Evolutionary conservation across 2,329 filamentous ascomycete species (phyloP).

Genomic region (Fusarium pseudoanthophilum): DNA sequence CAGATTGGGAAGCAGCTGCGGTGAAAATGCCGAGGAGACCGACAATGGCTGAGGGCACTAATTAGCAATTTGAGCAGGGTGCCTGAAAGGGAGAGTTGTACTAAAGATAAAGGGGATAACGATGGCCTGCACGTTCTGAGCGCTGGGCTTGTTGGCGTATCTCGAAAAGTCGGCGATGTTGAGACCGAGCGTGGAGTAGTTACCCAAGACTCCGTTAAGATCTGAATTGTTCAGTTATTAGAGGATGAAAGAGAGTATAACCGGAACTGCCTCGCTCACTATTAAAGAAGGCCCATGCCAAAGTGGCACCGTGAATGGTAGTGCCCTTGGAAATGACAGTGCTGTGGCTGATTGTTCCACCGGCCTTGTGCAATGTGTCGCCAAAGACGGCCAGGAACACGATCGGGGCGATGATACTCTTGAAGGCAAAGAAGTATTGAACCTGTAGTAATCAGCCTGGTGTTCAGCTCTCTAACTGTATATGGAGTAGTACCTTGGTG

Average conservation of each 20-base stretch:
- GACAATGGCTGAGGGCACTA: neutral
- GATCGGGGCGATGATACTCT: slow-evolving; percentile 3
- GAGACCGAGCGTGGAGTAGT: slow-evolving; percentile 6
- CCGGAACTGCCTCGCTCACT: neutral
- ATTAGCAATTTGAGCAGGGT: neutral
- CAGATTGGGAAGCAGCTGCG: slow-evolving; percentile 3
- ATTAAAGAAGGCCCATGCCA: slow-evolving; percentile 3
- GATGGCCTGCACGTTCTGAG: slow-evolving; percentile 10
- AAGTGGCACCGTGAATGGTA: slow-evolving; percentile 4
- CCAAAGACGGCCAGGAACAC: slow-evolving; percentile 5
- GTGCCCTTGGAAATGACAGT: slow-evolving; percentile 3
- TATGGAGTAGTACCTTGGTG: neutral
- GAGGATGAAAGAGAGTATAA: neutral
- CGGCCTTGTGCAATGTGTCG: slow-evolving; percentile 1
- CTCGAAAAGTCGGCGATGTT: slow-evolving; percentile 13
- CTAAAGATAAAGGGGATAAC: slow-evolving; percentile 6
- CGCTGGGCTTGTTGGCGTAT: slow-evolving; percentile 10
- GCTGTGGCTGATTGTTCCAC: slow-evolving; percentile 2
- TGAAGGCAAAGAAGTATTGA: slow-evolving; percentile 9
- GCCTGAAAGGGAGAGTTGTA: neutral
- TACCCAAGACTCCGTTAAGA: slow-evolving; percentile 11
- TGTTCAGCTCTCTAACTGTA: fast-evolving
- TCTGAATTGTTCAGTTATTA: neutral
- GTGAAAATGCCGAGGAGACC: slow-evolving; percentile 8
- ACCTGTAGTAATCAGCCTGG: neutral